Conservation (phyloP, 1,284 basidiomycete genomes). For the Moniliophthora roreri region DNA sequence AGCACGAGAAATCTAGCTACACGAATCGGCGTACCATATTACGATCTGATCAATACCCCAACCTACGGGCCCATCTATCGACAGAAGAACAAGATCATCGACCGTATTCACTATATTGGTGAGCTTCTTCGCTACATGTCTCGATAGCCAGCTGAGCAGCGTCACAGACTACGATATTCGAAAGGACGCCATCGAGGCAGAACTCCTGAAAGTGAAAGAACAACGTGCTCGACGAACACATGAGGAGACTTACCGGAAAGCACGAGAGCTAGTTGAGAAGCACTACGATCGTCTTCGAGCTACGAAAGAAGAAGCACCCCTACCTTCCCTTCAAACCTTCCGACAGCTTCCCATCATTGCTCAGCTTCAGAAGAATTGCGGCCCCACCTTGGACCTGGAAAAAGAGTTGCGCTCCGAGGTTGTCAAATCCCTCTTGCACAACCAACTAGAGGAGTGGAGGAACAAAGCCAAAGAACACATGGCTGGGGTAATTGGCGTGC, state of each 20-base stretch:
- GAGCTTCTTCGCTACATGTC: conserved; percentile 6
- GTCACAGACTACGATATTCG: conserved; percentile 27
- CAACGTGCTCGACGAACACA: conserved; percentile 24
- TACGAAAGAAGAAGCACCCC: conserved; percentile 12
- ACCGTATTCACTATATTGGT: conserved; percentile 34
- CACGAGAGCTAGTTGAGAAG: conserved; percentile 26
- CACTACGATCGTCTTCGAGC: conserved; percentile 34
- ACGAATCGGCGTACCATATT: conserved; percentile 36
- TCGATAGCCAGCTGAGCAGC: neutral
- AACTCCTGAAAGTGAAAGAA: conserved; percentile 28
- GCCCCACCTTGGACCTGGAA: conserved; percentile 16
- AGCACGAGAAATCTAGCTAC: conserved; percentile 36
- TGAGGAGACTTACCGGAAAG: conserved; percentile 23
- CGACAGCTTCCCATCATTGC: conserved; percentile 40
- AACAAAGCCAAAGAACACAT: conserved; percentile 41
- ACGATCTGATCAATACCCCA: conserved; percentile 35
- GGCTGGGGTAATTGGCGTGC: conserved; percentile 44
- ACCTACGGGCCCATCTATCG: conserved; percentile 34
- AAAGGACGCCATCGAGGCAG: conserved; percentile 26
- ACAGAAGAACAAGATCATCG: conserved; percentile 32
- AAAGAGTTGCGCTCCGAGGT: conserved; percentile 31
- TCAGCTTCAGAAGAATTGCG: conserved; percentile 28
- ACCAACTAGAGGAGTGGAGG: conserved; percentile 51
- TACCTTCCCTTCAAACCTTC: conserved; percentile 47
- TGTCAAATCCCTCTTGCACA: conserved; percentile 36